A percentile compares a stretch with the other conserved stretches of the same genome.
phyloP scores from a whole-genome alignment of 2,329 filamentous ascomycete species.

The Pseudogymnoascus destructans region DNA sequence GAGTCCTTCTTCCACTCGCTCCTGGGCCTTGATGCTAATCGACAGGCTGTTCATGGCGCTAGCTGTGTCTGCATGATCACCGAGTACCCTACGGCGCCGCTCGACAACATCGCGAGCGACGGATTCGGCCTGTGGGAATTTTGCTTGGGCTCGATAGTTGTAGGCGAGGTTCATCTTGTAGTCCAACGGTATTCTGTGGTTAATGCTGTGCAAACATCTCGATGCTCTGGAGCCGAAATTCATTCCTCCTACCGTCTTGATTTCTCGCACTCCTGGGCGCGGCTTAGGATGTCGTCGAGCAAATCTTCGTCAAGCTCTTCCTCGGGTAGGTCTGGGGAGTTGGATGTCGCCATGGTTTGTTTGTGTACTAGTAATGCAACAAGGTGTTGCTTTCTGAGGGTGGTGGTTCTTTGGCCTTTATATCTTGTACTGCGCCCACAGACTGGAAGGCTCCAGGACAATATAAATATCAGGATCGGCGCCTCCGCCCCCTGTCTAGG shows the following conservation, averaged over 20 bases:
- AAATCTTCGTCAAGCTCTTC: neutral
- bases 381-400: neutral
- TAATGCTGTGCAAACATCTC: neutral
- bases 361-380: neutral
- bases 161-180: slow-evolving; percentile 3
- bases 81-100: neutral
- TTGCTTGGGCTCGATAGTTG: neutral
- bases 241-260: neutral
- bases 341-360: neutral
- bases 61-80: neutral
- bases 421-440: neutral
- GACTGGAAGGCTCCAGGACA: neutral
- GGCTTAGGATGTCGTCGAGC: neutral
- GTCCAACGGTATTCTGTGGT: neutral
- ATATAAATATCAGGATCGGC: neutral
- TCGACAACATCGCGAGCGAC: neutral
- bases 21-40: neutral
- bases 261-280: neutral
- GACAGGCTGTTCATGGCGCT: neutral
- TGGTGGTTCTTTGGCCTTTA: neutral
- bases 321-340: neutral
- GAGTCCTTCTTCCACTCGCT: neutral
- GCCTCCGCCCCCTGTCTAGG: neutral
- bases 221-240: neutral
- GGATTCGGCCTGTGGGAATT: neutral